Evolutionary conservation across 257 asterid genomes (phyloP).

Genomic region (Nicotiana paniculata): DNA sequence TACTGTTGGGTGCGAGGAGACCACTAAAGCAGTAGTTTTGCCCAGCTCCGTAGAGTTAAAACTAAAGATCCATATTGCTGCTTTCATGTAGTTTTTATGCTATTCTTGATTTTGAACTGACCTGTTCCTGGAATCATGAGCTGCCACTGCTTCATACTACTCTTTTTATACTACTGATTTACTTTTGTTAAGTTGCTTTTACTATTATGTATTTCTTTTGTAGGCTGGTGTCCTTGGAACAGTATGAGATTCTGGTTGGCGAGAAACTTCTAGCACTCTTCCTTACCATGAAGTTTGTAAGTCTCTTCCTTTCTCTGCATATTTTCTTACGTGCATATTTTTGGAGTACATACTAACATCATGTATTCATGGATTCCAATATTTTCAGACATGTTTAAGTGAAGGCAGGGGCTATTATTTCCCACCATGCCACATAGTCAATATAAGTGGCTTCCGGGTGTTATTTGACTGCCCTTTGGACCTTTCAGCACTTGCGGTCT

Average conservation of each 20-base stretch:
- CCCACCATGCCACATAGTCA: conserved; percentile 78
- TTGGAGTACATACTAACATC: neutral
- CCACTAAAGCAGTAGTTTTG: neutral
- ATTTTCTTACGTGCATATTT: neutral
- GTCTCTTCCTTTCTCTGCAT: conserved; percentile 6
- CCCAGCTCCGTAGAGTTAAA: neutral
- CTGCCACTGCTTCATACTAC: neutral
- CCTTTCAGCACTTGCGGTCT: conserved; percentile 62
- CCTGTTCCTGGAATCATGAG: neutral
- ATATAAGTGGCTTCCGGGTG: conserved; percentile 54
- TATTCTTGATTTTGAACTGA: neutral
- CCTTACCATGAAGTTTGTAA: conserved; percentile 20
- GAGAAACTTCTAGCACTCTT: neutral
- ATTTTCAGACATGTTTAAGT: conserved; percentile 76
- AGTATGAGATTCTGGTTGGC: neutral
- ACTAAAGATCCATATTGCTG: neutral
- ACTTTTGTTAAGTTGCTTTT: neutral
- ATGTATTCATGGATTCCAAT: conserved; percentile 4
- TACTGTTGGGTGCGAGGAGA: neutral
- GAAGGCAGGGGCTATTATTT: conserved; percentile 66
- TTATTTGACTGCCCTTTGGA: conserved; percentile 79
- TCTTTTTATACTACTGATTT: neutral
- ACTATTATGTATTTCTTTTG: neutral
- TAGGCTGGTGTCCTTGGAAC: neutral
- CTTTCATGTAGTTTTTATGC: neutral